Base-by-base conservation (phyloP, 495 filamentous ascomycete genomes). In the Lindgomyces ingoldianus region DNA sequence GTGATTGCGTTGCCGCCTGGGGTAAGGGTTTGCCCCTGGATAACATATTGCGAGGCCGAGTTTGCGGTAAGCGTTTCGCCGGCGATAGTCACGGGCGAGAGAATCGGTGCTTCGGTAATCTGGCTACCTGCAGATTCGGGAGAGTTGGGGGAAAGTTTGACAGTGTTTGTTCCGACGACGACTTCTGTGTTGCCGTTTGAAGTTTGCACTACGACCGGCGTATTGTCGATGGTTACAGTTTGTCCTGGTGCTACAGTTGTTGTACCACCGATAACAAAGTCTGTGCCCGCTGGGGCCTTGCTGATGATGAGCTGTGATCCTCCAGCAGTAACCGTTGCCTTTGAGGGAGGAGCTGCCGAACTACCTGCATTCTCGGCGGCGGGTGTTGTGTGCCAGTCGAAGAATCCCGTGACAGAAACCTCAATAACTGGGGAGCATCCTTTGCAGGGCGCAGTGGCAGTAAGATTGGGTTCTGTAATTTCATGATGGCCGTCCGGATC, bases 1-100 rank as follows among this genome's bases (percentile, higher is more conserved):
- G 68, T 71, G 21, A 71, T 61, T 8, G 68, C 60, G 6, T 54
- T 54, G 22, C 68, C 64, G 25, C 68, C 68, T 14, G 68, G 64
- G 8, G n/a, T 4, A 12, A 71, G 60, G 3, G 68, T 71, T 52
- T 71, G 68, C 3, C 36, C 27, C 25, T 24, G 30, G 18, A 71
- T n/a, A 11, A 71, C 25, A 33, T 57, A 70, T n/a, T 56, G 26
- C 11, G 45, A 39, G 4, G 19, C 21, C 8, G 57, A 25, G 30
- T 59, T 65, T 33, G 56, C 63, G 22, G 63, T 55, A 8, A 68
- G 2, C 19, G 55, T 68, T 18, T 46, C 21, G n/a, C 39, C 41
- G 25, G 47, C 63, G 16, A 70, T 42, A 14, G 45, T 62, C 3
- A 70, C 18, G 27, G 62, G 60, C 6, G 25, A 8, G 39, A 64